Percentiles rank a stretch among this genome's conserved stretches.
These are phyloP conservation scores for Daphne laureola DNA, from an alignment of 441 rosid species.

Conservation along the genomic window DNA sequence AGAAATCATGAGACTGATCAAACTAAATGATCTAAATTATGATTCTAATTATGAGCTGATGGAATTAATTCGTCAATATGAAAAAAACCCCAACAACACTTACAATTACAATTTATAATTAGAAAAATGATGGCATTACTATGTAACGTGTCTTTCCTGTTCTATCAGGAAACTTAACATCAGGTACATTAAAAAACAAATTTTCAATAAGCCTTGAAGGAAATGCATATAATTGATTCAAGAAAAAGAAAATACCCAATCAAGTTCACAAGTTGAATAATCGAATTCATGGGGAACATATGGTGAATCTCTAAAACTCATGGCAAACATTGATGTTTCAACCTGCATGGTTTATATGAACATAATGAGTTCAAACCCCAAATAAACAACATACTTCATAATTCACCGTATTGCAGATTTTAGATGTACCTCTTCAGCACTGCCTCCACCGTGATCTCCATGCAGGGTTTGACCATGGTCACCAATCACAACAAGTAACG, in stretches of 20 bases:
- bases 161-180: not conserved
- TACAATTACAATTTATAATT: no score
- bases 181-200: not conserved
- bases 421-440: constrained; percentile 76
- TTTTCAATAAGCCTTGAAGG: not conserved
- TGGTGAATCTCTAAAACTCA: constrained; percentile 64
- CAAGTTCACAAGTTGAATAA: constrained; percentile 47
- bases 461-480: constrained; percentile 97
- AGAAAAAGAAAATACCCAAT: constrained; percentile 36
- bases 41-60: not conserved
- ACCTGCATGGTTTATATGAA: constrained; percentile 42
- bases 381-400: constrained; percentile 3
- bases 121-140: no score
- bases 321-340: constrained; percentile 88
- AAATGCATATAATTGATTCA: constrained; percentile 6
- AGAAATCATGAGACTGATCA: not conserved
- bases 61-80: no score
- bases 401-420: not conserved
- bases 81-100: no score
- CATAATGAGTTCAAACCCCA: constrained; percentile 15
- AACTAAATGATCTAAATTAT: constrained; percentile 5
- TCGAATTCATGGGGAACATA: constrained; percentile 60
- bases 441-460: constrained; percentile 99
- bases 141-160: not conserved
- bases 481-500: constrained; percentile 90